Conservation (phyloP, 331 rosid genomes). For the Acacia pycnantha region DNA sequence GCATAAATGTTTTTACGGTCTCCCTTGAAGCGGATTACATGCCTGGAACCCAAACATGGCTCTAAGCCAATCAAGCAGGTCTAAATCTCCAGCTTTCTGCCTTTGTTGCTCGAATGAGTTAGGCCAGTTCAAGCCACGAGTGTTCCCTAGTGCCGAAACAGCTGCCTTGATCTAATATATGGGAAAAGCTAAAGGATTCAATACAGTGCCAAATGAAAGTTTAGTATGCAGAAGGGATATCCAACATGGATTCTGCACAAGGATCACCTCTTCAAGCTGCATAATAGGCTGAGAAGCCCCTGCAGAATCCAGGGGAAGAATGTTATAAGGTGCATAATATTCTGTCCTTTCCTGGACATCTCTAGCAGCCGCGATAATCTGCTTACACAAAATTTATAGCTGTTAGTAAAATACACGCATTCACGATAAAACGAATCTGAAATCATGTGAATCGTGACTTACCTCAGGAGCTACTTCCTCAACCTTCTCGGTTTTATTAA, state of each 20-base stretch:
- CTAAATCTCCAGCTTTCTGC: slow-evolving; percentile 74
- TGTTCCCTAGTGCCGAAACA: slow-evolving; percentile 72
- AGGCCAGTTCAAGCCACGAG: slow-evolving; percentile 95
- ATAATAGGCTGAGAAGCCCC: slow-evolving; percentile 86
- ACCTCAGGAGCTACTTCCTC: too few species aligned
- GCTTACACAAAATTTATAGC: too few species aligned
- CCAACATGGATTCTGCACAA: slow-evolving; percentile 16
- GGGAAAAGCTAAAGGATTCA: slow-evolving; percentile 33
- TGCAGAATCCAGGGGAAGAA: slow-evolving; percentile 94
- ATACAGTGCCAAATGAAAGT: slow-evolving; percentile 29
- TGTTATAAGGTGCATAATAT: slow-evolving; percentile 82
- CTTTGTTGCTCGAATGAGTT: slow-evolving; percentile 68
- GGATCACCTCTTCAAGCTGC: slow-evolving; percentile 92
- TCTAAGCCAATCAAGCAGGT: too few species aligned
- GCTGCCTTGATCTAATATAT: slow-evolving; percentile 76
- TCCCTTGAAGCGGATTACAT: too few species aligned
- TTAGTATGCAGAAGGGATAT: too few species aligned
- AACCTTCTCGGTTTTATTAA: slow-evolving; percentile 88
- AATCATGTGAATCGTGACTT: too few species aligned
- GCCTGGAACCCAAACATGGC: too few species aligned
- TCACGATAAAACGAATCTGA: too few species aligned
- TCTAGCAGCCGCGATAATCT: too few species aligned
- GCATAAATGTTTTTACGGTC: too few species aligned
- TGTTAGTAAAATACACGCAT: too few species aligned
- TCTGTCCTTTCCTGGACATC: too few species aligned